phyloP scores from a whole-genome alignment of 345 rosid species.

The Moricandia moricandioides region DNA sequence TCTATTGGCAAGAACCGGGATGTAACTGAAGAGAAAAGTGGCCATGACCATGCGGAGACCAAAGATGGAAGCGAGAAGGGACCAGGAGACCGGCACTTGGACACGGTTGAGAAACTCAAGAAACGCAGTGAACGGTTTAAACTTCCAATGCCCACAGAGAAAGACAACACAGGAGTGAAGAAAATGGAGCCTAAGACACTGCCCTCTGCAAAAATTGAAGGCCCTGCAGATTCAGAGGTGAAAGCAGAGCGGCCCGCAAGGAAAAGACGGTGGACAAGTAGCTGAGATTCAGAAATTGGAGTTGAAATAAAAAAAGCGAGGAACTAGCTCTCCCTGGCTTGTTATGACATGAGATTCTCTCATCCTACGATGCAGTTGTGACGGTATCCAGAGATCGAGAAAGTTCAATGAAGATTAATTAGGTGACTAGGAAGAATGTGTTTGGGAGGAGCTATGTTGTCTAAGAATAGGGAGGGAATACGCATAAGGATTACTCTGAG shows the following conservation, averaged over 20 bases:
- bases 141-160: constrained; percentile 86
- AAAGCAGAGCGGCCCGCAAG: constrained; percentile 91
- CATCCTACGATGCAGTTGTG: constrained; percentile 25
- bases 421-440: constrained; percentile 20
- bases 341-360: constrained; percentile 11
- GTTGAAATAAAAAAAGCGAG: constrained; percentile 15
- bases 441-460: constrained; percentile 23
- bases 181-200: constrained; percentile 59
- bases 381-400: constrained; percentile 13
- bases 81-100: constrained; percentile 66
- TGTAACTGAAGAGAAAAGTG: constrained; percentile 47
- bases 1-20: constrained; percentile 43
- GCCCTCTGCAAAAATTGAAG: constrained; percentile 54
- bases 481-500: background rate
- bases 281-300: constrained; percentile 35
- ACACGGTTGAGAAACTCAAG: constrained; percentile 95
- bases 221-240: constrained; percentile 60
- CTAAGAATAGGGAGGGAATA: constrained; percentile 31
- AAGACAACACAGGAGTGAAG: constrained; percentile 52
- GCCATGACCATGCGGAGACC: constrained; percentile 43
- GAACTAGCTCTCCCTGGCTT: constrained; percentile 7
- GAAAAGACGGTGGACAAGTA: constrained; percentile 83
- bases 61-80: constrained; percentile 58
- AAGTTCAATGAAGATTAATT: constrained; percentile 5
- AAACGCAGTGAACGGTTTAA: constrained; percentile 97